Conservation (phyloP, 805 yeast genomes). For the Kodamaea laetipori region DNA sequence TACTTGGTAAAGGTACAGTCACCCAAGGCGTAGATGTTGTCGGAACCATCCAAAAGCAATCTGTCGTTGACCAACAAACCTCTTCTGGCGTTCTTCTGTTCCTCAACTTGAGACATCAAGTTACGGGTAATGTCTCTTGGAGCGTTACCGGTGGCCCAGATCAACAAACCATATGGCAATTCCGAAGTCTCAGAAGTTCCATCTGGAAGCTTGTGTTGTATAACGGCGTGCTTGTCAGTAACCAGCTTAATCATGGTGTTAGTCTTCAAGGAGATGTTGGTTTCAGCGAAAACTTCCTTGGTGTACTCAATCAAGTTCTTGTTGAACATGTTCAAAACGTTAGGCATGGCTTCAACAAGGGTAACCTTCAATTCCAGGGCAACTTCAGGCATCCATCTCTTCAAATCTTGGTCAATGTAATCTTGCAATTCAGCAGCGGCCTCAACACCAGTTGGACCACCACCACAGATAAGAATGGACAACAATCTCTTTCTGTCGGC, state of each 20-base stretch:
- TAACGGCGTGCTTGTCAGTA: slow-evolving; percentile 67
- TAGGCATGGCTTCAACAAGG: slow-evolving; percentile 88
- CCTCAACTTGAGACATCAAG: slow-evolving; percentile 68
- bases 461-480: slow-evolving; percentile 92
- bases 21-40: slow-evolving; percentile 85
- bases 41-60: slow-evolving; percentile 78
- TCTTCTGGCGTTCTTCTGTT: slow-evolving; percentile 82
- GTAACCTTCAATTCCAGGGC: slow-evolving; percentile 81
- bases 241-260: slow-evolving; percentile 90
- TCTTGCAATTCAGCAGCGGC: slow-evolving; percentile 96
- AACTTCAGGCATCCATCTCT: slow-evolving; percentile 85
- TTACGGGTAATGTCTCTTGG: slow-evolving; percentile 74
- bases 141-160: slow-evolving; percentile 98
- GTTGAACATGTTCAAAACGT: slow-evolving; percentile 77
- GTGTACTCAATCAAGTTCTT: slow-evolving; percentile 74
- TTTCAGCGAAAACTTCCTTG: slow-evolving; percentile 65
- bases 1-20: slow-evolving; percentile 91
- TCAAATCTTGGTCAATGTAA: slow-evolving; percentile 87
- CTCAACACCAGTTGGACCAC: slow-evolving; percentile 99
- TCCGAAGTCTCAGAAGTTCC: slow-evolving; percentile 62
- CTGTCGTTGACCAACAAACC: slow-evolving; percentile 86
- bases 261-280: slow-evolving; percentile 72
- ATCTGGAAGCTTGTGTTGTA: slow-evolving; percentile 62
- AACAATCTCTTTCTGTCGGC: slow-evolving; percentile 83
- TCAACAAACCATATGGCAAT: slow-evolving; percentile 88